Conservation (phyloP, 768 basidiomycete species). For the Suillus clintonianus region DNA sequence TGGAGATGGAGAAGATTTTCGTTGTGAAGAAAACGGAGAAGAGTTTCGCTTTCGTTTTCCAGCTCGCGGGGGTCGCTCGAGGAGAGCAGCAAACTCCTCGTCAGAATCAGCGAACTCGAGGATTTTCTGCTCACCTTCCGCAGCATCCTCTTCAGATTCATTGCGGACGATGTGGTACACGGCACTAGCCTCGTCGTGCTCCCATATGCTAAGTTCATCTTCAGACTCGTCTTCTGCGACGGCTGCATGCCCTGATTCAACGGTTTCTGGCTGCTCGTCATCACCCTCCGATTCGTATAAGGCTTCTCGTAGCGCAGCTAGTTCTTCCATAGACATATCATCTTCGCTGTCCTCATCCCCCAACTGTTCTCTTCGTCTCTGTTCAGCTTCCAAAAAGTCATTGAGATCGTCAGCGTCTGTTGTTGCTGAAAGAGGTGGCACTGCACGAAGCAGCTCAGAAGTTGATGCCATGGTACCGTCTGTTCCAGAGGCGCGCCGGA, state of each 20-base stretch:
- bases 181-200: slow-evolving; percentile 42
- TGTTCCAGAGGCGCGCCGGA: slow-evolving; percentile 24
- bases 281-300: slow-evolving; percentile 12
- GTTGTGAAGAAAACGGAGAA: not conserved
- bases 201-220: slow-evolving; percentile 49
- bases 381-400: slow-evolving; percentile 70
- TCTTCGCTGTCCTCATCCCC: slow-evolving; percentile 29
- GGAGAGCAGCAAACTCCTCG: slow-evolving; percentile 27
- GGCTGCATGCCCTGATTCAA: slow-evolving; percentile 1
- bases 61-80: slow-evolving; percentile 18
- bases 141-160: slow-evolving; percentile 16
- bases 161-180: slow-evolving; percentile 31
- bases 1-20: not conserved
- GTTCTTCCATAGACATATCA: slow-evolving; percentile 19
- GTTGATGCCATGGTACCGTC: slow-evolving; percentile 31
- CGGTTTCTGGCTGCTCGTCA: slow-evolving; percentile 11
- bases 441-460: slow-evolving; percentile 34
- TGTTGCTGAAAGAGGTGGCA: slow-evolving; percentile 47
- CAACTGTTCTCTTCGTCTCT: slow-evolving; percentile 44
- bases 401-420: slow-evolving; percentile 62
- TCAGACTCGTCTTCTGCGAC: slow-evolving; percentile 39
- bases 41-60: slow-evolving; percentile 24
- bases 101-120: slow-evolving; percentile 28
- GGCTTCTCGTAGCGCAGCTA: slow-evolving; percentile 15
- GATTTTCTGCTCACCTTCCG: slow-evolving; percentile 19